phyloP scores from a whole-genome alignment of 805 yeast species.

The Ogataea pignaliae region DNA sequence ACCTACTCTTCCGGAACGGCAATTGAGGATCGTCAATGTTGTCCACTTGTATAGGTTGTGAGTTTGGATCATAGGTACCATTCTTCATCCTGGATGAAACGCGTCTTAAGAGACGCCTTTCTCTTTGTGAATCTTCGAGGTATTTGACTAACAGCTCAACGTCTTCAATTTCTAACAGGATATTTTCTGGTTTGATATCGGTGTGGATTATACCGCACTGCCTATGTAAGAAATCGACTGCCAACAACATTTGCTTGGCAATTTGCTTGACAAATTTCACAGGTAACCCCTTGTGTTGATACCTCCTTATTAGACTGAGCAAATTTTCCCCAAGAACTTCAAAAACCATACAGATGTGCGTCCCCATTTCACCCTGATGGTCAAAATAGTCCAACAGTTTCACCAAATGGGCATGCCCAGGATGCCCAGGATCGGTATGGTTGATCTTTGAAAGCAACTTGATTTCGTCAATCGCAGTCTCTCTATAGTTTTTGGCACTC shows the following conservation, averaged over 20 bases:
- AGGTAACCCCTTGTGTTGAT: slow-evolving; percentile 47
- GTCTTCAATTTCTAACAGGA: slow-evolving; percentile 48
- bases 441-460: slow-evolving; percentile 65
- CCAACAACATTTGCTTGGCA: slow-evolving; percentile 49
- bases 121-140: slow-evolving; percentile 37
- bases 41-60: slow-evolving; percentile 8
- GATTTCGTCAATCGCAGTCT: slow-evolving; percentile 92
- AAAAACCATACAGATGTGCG: slow-evolving; percentile 94
- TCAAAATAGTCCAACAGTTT: slow-evolving; percentile 78
- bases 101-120: slow-evolving; percentile 28
- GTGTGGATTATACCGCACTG: slow-evolving; percentile 69
- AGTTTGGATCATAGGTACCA: slow-evolving; percentile 11
- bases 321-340: slow-evolving; percentile 95
- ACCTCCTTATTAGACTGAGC: slow-evolving; percentile 76
- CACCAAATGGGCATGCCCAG: slow-evolving; percentile 80
- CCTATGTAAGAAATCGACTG: slow-evolving; percentile 55
- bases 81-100: slow-evolving; percentile 21
- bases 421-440: slow-evolving; percentile 60
- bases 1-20: slow-evolving; percentile 31
- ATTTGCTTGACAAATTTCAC: slow-evolving; percentile 52
- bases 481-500: slow-evolving; percentile 85
- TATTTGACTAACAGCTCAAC: slow-evolving; percentile 46
- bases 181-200: slow-evolving; percentile 74
- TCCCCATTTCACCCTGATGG: slow-evolving; percentile 87
- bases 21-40: slow-evolving; percentile 15